Base-by-base conservation (phyloP, 306 rosid species). In the Casuarina glauca region DNA sequence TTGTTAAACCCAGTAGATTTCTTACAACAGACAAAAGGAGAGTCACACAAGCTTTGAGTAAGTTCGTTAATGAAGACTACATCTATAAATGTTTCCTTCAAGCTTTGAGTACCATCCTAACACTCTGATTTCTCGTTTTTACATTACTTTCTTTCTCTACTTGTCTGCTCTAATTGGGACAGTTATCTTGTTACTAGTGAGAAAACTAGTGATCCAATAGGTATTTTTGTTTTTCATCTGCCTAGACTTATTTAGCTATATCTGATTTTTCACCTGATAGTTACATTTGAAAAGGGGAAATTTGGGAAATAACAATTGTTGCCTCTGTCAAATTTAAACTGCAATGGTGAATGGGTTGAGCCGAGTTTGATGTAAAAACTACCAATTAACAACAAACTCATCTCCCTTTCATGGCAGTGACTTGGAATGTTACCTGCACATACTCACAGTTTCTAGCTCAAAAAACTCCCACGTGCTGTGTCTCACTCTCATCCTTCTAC, bases 371-470 rank as follows among this genome's bases (percentile, higher is more conserved):
- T 20, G 39, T 19, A 57, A 20, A 57, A n/a, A 26, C 9, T 57
- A 20, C 63, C 63, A 57, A 57, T 57, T 19, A 52, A 57, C 15
- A 19, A 20, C 54, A 64, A 64, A 43, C 78, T 19, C 63, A 38
- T 55, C 53, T 68, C 67, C 80, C 62, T 15, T 84, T 66, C 46
- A 7, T 84, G 75, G 84, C 90, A 94, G 98, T 91, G 97, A 94
- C 98, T 74, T 94, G 98, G 98, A 92, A 89, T 36, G 84, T 90
- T 76, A 92, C 96, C 1, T 94, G 98, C 84, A 85, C 94, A 57
- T 94, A 90, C 80, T 94, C 98, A 17, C 97, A 92, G 53, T 89
- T 92, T 75, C 87, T 94, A 55, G 97, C 98, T 76, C 88, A 87
- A 39, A 84, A 80, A 78, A 64, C 93, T 72, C 98, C 97, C 0